Percentiles rank a stretch among this genome's conserved stretches.
Conservation (phyloP, 768 basidiomycete species). For the Pleurotus giganteus region DNA sequence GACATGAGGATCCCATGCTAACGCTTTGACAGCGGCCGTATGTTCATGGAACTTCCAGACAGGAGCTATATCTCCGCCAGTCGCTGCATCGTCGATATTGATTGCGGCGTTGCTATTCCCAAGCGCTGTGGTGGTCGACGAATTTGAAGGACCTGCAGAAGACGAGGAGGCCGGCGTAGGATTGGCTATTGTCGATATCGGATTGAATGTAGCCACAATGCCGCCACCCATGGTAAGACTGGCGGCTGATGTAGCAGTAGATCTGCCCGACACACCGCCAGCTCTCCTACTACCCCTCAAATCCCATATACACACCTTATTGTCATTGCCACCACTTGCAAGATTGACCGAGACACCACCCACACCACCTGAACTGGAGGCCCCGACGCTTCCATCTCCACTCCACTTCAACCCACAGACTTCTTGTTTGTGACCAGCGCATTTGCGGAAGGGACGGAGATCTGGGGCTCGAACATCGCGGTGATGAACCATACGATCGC, state of each 20-base stretch:
- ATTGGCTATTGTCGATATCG: not conserved
- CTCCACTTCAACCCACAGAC: constrained; percentile 97
- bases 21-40: constrained; percentile 94
- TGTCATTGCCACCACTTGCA: constrained; percentile 97
- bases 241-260: constrained; percentile 20
- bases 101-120: constrained; percentile 9
- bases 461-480: constrained; percentile 83
- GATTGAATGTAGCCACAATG: constrained; percentile 18
- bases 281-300: constrained; percentile 61
- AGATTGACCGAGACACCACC: constrained; percentile 51
- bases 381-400: constrained; percentile 28
- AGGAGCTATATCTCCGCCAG: constrained; percentile 54
- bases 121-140: constrained; percentile 2
- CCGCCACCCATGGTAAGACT: constrained; percentile 22
- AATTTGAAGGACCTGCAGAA: not conserved
- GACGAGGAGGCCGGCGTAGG: not conserved
- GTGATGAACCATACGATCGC: constrained; percentile 89
- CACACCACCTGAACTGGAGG: constrained; percentile 13
- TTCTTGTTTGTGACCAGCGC: constrained; percentile 83
- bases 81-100: constrained; percentile 1
- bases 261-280: constrained; percentile 24
- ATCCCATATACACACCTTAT: constrained; percentile 98
- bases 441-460: constrained; percentile 64
- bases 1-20: constrained; percentile 98
- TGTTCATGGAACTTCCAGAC: constrained; percentile 97